Evolutionary conservation across 306 rosid species (phyloP), one percentile per base, ranked within the genome.

Genomic region (Citrullus amarus): DNA sequence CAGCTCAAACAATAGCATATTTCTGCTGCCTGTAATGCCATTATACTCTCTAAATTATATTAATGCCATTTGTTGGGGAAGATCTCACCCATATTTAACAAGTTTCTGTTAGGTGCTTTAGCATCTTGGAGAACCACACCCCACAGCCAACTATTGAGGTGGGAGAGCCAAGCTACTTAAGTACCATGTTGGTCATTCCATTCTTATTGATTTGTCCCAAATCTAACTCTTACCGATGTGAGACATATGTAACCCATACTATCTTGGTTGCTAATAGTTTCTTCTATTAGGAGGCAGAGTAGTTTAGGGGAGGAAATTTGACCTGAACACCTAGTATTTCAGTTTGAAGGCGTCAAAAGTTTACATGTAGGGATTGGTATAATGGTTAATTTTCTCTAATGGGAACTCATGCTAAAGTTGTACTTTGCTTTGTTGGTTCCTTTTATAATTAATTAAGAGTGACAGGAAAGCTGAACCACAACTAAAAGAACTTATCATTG

Each of bases 21-120:
- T 84, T 84, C 73, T 58, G 80, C 88, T 91, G 91, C 94, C 92
- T 77, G 92, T 87, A 89, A 84, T 39, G 44, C 87, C 93, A 92
- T 54, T 66, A 91, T 68, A 88, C 80, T 66, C 8, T 16, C 20
- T 16, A 17, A 66, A 17, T 4, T 8, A 38, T 18, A 66, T 8
- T 9, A 38, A 53, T 38, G 51, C 30, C 12, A 38, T 38, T 51
- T 38, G 25, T 3, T 8, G 46, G 28, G 17, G 22, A 66, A 38
- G 20, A 38, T 66, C 28, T 38, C 48, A 17, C 15, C 14, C 36
- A 5, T 3, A 39, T 6, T 6, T 63, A 34, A 14, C 4, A 63
- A 62, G 36, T 62, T 62, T 4, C 22, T 36, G 28, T 25, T 25
- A 25, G 25, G 25, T 25, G 25, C 28, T 25, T 25, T 0, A 25